Evolutionary conservation across 2,329 filamentous ascomycete genomes (phyloP).

Genomic region (Westerdykella ornata): DNA sequence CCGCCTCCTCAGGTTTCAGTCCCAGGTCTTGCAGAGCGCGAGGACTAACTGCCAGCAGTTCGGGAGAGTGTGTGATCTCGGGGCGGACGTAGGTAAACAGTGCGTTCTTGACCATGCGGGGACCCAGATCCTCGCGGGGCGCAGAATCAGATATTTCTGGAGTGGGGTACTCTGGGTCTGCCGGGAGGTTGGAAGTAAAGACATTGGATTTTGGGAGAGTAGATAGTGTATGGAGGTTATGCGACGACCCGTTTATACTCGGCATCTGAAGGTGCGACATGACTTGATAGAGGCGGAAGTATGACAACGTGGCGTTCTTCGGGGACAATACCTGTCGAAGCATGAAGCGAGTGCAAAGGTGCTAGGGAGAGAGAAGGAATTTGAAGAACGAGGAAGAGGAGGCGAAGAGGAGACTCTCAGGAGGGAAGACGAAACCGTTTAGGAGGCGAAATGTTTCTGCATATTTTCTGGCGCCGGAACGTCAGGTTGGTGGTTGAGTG

Average conservation of each 20-base stretch:
- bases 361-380: neutral
- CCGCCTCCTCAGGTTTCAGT: slow-evolving; percentile 60
- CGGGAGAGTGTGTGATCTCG: slow-evolving; percentile 61
- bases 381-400: neutral
- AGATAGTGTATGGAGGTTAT: slow-evolving; percentile 32
- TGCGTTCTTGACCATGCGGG: slow-evolving; percentile 76
- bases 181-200: slow-evolving; percentile 61
- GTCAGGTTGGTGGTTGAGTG: slow-evolving; percentile 6
- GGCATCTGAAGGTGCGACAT: slow-evolving; percentile 40
- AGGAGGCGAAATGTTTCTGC: neutral
- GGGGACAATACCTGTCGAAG: slow-evolving; percentile 8
- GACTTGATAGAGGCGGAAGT: slow-evolving; percentile 39
- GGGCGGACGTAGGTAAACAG: slow-evolving; percentile 89
- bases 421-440: neutral
- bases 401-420: neutral
- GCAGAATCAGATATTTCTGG: slow-evolving; percentile 75
- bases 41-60: slow-evolving; percentile 74
- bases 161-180: slow-evolving; percentile 72
- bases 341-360: slow-evolving; percentile 4
- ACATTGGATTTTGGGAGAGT: slow-evolving; percentile 58
- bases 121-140: slow-evolving; percentile 66
- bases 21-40: slow-evolving; percentile 76
- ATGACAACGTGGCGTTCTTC: slow-evolving; percentile 9
- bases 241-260: slow-evolving; percentile 9
- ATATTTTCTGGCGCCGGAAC: neutral